These are phyloP conservation scores for Chlorella sp. DNA, from an alignment of 139 green algal genomes.

Conservation along the genomic window DNA sequence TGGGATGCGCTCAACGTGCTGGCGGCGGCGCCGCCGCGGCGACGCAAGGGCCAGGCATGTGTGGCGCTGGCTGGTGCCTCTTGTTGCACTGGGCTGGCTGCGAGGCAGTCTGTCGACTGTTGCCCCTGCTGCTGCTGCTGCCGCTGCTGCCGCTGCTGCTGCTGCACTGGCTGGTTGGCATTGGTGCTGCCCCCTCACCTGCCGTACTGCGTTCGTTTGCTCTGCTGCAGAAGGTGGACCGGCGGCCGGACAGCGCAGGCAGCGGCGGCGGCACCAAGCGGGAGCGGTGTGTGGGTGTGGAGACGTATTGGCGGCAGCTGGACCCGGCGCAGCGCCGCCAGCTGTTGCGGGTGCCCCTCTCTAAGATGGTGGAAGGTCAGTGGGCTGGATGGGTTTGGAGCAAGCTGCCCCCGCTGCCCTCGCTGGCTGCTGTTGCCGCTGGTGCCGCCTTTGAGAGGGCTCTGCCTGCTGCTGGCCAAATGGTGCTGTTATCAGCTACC, in stretches of 20 bases:
- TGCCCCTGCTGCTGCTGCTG: not conserved
- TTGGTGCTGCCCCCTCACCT: not conserved
- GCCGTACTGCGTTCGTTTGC: not conserved
- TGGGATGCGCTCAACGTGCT: conserved; percentile 29
- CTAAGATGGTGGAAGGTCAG: conserved; percentile 34
- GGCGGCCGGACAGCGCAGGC: not conserved
- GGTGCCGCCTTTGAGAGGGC: too few species aligned
- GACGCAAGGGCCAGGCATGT: conserved; percentile 24
- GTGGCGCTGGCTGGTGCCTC: too few species aligned
- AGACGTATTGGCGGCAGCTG: conserved; percentile 39
- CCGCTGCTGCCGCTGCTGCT: not conserved
- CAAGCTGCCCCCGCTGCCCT: too few species aligned
- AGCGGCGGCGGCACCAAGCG: conserved; percentile 18
- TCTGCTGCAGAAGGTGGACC: conserved; percentile 5
- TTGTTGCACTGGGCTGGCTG: not conserved
- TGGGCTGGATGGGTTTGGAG: not conserved
- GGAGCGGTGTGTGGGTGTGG: conserved; percentile 34
- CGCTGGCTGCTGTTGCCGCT: too few species aligned
- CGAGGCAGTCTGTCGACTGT: too few species aligned
- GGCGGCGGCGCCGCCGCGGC: not conserved
- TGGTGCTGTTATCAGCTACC: too few species aligned
- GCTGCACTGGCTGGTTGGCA: not conserved
- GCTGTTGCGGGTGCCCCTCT: conserved; percentile 27
- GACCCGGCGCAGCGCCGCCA: not conserved
- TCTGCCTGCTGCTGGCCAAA: too few species aligned